A percentile compares a stretch with the other conserved stretches of the same genome.
phyloP scores from a whole-genome alignment of 2,329 filamentous ascomycete genomes.

The Clonostachys sp. region DNA sequence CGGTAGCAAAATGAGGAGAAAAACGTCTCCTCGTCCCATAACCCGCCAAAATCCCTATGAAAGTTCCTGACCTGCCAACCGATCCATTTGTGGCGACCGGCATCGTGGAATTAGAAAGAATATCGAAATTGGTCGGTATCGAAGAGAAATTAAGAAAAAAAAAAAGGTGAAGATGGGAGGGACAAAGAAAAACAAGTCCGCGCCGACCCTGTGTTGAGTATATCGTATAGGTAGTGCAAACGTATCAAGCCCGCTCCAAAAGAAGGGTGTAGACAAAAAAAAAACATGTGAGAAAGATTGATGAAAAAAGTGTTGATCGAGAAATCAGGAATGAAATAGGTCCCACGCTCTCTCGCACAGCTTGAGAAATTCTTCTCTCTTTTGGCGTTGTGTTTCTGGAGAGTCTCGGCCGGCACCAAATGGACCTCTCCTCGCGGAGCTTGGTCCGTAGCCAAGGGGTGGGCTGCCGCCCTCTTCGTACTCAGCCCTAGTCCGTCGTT shows the following conservation, averaged over 20 bases:
- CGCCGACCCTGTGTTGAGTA: not conserved
- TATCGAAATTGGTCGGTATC: no score
- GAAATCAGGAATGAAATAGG: slow-evolving; percentile 79
- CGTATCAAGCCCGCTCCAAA: not conserved
- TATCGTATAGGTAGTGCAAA: not conserved
- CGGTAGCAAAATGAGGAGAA: no score
- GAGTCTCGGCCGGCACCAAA: slow-evolving; percentile 81
- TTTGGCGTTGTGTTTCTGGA: slow-evolving; percentile 75
- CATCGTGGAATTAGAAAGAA: no score
- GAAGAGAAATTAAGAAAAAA: slow-evolving; percentile 5
- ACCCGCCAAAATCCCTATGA: no score
- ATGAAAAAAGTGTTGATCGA: slow-evolving; percentile 12
- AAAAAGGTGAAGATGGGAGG: slow-evolving; percentile 1
- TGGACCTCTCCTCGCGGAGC: slow-evolving; percentile 57
- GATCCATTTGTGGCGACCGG: no score
- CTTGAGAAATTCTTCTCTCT: slow-evolving; percentile 88
- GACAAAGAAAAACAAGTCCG: not conserved
- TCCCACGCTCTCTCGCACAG: slow-evolving; percentile 93
- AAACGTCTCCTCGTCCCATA: no score
- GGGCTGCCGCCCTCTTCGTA: slow-evolving; percentile 91
- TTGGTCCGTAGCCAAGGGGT: slow-evolving; percentile 72
- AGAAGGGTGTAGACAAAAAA: not conserved
- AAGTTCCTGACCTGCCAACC: no score
- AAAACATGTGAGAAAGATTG: slow-evolving; percentile 8
- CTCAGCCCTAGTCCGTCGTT: slow-evolving; percentile 78